Evolutionary conservation across 257 asterid genomes (phyloP).

Genomic region (Eucommia ulmoides): DNA sequence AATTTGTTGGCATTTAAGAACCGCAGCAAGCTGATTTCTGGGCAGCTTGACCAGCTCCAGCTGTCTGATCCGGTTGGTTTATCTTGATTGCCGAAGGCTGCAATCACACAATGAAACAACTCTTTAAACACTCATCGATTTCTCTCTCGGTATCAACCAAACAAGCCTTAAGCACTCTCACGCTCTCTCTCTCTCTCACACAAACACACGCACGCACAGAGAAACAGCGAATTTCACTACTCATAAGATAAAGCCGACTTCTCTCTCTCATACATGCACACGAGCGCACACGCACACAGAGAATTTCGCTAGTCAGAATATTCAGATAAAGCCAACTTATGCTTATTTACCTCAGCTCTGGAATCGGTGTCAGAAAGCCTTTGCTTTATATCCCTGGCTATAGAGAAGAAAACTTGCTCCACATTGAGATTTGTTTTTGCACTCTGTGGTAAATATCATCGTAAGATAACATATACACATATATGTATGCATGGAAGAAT

Average conservation of each 20-base stretch:
- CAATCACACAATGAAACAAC: not conserved
- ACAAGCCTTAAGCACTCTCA: no score
- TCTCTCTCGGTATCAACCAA: no score
- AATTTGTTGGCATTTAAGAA: not conserved
- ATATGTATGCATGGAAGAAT: no score
- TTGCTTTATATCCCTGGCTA: not conserved
- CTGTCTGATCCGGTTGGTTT: not conserved
- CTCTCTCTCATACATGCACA: no score
- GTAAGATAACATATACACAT: not conserved
- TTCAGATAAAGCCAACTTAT: no score
- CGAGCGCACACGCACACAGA: no score
- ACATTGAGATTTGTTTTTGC: constrained; percentile 1
- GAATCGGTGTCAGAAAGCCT: not conserved
- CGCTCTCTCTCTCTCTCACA: no score
- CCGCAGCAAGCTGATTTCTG: constrained; percentile 1
- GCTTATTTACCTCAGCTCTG: not conserved
- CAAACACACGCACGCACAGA: no score
- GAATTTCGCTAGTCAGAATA: no score
- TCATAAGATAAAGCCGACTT: no score
- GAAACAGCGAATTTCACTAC: no score
- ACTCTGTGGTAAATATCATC: not conserved
- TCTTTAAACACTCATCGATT: no score
- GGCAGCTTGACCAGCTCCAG: not conserved
- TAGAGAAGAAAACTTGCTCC: not conserved
- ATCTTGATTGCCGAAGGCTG: not conserved